Conservation (phyloP, 1,139 yeast genomes). For the Saccharomyces hybrid region DNA sequence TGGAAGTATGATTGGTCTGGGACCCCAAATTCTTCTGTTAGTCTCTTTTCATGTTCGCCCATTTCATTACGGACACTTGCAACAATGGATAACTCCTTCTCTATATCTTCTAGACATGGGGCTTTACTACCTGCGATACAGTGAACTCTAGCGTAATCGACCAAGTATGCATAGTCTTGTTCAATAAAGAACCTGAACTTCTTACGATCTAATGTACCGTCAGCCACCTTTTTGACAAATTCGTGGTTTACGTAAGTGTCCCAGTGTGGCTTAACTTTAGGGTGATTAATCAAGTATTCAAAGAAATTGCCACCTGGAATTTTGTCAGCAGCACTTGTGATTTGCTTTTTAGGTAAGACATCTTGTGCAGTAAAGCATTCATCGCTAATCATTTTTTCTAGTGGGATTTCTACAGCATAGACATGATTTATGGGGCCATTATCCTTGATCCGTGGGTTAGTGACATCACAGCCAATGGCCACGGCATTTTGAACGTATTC, state of each 20-base stretch:
- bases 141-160: constrained; percentile 64
- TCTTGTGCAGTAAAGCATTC: constrained; percentile 26
- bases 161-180: constrained; percentile 66
- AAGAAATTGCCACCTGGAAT: constrained; percentile 36
- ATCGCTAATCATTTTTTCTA: constrained; percentile 29
- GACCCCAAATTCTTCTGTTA: constrained; percentile 40
- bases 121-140: constrained; percentile 59
- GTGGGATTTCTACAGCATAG: constrained; percentile 33
- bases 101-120: constrained; percentile 46
- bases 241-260: constrained; percentile 50
- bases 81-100: constrained; percentile 46
- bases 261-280: constrained; percentile 52
- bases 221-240: constrained; percentile 50
- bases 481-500: constrained; percentile 65
- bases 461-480: constrained; percentile 39
- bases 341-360: constrained; percentile 22
- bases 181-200: constrained; percentile 52
- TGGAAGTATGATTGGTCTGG: constrained; percentile 35
- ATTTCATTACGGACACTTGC: constrained; percentile 50
- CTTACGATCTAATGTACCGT: constrained; percentile 42
- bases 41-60: constrained; percentile 46
- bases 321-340: constrained; percentile 12
- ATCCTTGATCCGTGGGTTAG: constrained; percentile 34
- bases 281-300: constrained; percentile 50
- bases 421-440: constrained; percentile 71